Conservation (phyloP, 2,329 filamentous ascomycete genomes). For the Spiromastix sp. region DNA sequence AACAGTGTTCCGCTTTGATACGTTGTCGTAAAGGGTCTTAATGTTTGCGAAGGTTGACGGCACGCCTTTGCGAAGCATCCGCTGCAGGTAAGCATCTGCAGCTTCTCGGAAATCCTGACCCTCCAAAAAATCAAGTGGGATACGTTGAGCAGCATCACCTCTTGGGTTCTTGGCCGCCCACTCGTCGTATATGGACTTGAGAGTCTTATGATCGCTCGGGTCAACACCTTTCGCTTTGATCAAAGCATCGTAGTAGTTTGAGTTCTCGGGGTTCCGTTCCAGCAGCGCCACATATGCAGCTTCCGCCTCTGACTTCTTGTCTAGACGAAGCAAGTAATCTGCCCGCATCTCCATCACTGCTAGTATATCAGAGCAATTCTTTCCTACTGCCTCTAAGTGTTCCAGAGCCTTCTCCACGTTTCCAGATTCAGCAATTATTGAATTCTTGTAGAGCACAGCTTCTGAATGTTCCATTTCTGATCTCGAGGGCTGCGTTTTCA, state of each 20-base stretch:
- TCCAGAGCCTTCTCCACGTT: slow-evolving; percentile 74
- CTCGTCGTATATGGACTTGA: slow-evolving; percentile 67
- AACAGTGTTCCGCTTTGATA: slow-evolving; percentile 66
- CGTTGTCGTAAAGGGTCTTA: slow-evolving; percentile 78
- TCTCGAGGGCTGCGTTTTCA: slow-evolving; percentile 69
- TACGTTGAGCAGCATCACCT: slow-evolving; percentile 71
- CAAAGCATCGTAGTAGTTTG: slow-evolving; percentile 73
- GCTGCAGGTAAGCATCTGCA: slow-evolving; percentile 66
- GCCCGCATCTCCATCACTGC: slow-evolving; percentile 79
- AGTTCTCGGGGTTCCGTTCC: slow-evolving; percentile 79
- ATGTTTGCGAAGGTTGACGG: slow-evolving; percentile 95
- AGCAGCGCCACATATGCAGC: slow-evolving; percentile 71
- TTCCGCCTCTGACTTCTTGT: slow-evolving; percentile 66
- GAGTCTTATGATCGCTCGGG: slow-evolving; percentile 49
- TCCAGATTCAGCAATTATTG: slow-evolving; percentile 81
- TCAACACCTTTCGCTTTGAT: slow-evolving; percentile 57
- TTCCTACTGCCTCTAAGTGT: slow-evolving; percentile 68
- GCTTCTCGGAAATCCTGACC: slow-evolving; percentile 71
- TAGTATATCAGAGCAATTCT: slow-evolving; percentile 70
- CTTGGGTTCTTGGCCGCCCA: slow-evolving; percentile 73
- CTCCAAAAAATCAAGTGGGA: slow-evolving; percentile 81
- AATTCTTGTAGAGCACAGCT: slow-evolving; percentile 89
- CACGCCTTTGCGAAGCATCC: slow-evolving; percentile 84
- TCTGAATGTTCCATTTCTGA: slow-evolving; percentile 88
- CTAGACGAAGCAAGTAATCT: slow-evolving; percentile 70